Conservation (phyloP, 352 stramenopile species). For the Pythium oligandrum region DNA sequence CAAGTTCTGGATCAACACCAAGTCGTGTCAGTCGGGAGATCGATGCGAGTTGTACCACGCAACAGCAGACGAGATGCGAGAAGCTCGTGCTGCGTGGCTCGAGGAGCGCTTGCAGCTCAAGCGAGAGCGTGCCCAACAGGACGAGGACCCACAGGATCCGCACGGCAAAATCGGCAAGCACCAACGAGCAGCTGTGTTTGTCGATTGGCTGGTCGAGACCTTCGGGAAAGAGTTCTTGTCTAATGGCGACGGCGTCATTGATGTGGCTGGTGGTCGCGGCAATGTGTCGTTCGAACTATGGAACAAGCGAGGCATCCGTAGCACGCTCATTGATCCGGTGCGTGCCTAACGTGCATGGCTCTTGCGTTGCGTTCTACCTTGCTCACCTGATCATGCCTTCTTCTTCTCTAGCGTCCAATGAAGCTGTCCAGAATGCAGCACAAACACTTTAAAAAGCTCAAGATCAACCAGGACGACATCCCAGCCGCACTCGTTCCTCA, state of each 20-base stretch:
- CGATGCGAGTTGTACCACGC: conserved; percentile 66
- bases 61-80: conserved; percentile 37
- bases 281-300: conserved; percentile 84
- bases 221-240: conserved; percentile 52
- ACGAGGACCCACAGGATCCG: conserved; percentile 58
- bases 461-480: conserved; percentile 28
- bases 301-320: conserved; percentile 69
- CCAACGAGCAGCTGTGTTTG: conserved; percentile 64
- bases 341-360: conserved; percentile 2
- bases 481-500: conserved; percentile 42
- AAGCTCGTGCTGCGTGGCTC: conserved; percentile 51
- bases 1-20: conserved; percentile 86
- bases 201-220: conserved; percentile 68
- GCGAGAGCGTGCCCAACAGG: conserved; percentile 42
- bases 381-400: background rate
- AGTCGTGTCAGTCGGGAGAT: conserved; percentile 57
- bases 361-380: background rate
- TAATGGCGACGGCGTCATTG: conserved; percentile 56
- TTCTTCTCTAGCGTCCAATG: conserved; percentile 41
- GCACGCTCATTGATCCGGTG: conserved; percentile 81
- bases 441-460: conserved; percentile 66
- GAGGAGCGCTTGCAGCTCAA: conserved; percentile 57
- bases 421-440: conserved; percentile 68
- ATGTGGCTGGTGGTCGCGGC: conserved; percentile 77
- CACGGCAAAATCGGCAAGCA: conserved; percentile 72